Evolutionary conservation across 768 basidiomycete species (phyloP).

Genomic region (Leccinum disarticulatum): DNA sequence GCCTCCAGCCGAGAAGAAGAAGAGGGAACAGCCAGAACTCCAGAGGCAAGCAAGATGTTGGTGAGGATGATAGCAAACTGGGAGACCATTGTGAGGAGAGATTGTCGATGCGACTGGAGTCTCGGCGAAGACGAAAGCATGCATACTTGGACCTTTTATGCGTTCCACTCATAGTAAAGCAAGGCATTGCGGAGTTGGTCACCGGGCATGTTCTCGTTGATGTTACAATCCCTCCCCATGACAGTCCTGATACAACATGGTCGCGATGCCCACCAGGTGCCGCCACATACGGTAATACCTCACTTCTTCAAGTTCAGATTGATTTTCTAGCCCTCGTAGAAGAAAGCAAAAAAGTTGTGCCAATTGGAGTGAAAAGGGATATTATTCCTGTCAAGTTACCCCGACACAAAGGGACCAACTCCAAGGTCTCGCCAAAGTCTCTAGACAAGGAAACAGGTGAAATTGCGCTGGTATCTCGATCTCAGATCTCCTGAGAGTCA

Average conservation of each 20-base stretch:
- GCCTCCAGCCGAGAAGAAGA: neutral
- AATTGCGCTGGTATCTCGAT: too few relatives aligned
- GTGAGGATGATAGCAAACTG: neutral
- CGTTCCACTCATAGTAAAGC: neutral
- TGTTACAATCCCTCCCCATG: too few relatives aligned
- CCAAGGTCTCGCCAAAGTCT: neutral
- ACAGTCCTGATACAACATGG: too few relatives aligned
- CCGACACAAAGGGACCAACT: neutral
- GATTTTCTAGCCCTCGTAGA: neutral
- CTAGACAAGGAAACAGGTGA: neutral
- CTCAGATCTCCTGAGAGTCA: too few relatives aligned
- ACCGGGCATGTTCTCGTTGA: too few relatives aligned
- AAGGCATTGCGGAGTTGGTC: neutral
- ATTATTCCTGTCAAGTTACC: neutral
- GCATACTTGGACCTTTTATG: neutral
- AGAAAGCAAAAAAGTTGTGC: neutral
- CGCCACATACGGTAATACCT: neutral
- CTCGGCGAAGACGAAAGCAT: neutral
- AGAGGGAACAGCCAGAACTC: neutral
- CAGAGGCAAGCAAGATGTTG: neutral
- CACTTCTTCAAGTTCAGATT: neutral
- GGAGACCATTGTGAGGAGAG: neutral
- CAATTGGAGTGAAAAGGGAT: neutral
- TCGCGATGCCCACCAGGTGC: too few relatives aligned
- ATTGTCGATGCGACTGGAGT: too few relatives aligned